Evolutionary conservation across 345 rosid genomes (phyloP), one percentile per base, ranked within the genome.

Genomic region (Eucalyptus guilfoylei): DNA sequence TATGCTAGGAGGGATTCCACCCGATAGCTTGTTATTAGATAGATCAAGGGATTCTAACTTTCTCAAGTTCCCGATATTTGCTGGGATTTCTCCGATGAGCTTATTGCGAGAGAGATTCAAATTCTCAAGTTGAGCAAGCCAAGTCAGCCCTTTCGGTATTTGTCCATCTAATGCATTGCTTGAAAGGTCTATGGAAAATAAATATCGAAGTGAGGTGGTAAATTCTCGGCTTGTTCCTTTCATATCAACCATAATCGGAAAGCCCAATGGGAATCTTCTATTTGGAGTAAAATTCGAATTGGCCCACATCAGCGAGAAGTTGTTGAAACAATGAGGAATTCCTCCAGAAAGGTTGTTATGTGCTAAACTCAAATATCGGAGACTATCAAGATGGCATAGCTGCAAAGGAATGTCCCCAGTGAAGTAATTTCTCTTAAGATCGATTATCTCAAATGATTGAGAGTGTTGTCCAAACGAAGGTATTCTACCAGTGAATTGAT

Each of bases 251-350:
- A 3, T 60, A 5, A 60, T 60, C 4, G 32, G 0, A 60, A 60
- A 12, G 16, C 32, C 69, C 0, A 28, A 28, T 0, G 69, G 16
- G 69, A 28, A 60, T 60, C 32, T 60, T 32, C 16, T 0, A 11
- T 28, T 0, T 60, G 69, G 69, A 0, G 32, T 60, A 13, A 60
- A 60, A 60, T 3, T 60, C 0, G 32, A 60, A 60, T 28, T 28
- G 69, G 32, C 69, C 69, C 69, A 0, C 69, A 60, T 60, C 0
- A 60, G 4, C 0, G 69, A 28, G 0, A 60, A 13, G 16, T 60
- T 60, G 69, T 60, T 12, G 69, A 60, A 60, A 60, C 69, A 60
- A 60, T 6, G 7, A 60, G 69, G 69, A 60, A 60, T 60, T 15
- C 32, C 32, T 60, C 69, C 16, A 0, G 67, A 60, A 60, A 60